Conservation (phyloP, 768 basidiomycete genomes). For the Rhodosporidiobolus odoratus region DNA sequence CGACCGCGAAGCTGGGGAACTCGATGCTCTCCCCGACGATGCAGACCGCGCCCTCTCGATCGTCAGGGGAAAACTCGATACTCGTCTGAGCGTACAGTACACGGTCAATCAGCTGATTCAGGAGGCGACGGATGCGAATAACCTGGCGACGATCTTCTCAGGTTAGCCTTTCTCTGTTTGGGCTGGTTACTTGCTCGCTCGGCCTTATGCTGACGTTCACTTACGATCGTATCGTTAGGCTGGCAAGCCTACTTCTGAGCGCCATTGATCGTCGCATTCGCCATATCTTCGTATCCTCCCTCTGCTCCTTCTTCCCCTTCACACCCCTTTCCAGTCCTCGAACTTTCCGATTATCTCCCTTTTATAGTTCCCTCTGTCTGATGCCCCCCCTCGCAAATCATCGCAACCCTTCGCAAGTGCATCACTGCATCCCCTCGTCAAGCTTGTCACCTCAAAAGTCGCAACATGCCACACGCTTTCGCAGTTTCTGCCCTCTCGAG, state of each 20-base stretch:
- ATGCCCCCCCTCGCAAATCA: too few relatives aligned
- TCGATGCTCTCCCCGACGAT: constrained; percentile 69
- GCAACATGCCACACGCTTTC: too few relatives aligned
- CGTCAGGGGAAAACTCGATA: constrained; percentile 76
- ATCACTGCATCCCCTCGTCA: too few relatives aligned
- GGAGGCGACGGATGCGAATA: constrained; percentile 70
- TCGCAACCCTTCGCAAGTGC: too few relatives aligned
- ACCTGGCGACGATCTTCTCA: constrained; percentile 69
- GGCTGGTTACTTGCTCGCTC: background rate
- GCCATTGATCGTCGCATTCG: background rate
- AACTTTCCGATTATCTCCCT: background rate
- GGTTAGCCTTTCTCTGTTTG: constrained; percentile 47
- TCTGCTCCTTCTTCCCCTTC: background rate
- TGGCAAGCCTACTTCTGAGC: constrained; percentile 29
- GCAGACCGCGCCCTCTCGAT: constrained; percentile 80
- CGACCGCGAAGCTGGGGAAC: constrained; percentile 11
- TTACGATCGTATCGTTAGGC: too few relatives aligned
- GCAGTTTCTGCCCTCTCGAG: too few relatives aligned
- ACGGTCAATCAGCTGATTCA: constrained; percentile 88
- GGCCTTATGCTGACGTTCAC: too few relatives aligned
- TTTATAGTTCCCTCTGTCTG: background rate
- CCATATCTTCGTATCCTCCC: background rate
- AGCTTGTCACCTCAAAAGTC: too few relatives aligned
- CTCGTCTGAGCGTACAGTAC: constrained; percentile 80
- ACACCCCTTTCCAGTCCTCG: background rate